A percentile compares a stretch with the other conserved stretches of the same genome.
phyloP scores from a whole-genome alignment of 2,329 filamentous ascomycete genomes.

The Colletotrichum graminicola region DNA sequence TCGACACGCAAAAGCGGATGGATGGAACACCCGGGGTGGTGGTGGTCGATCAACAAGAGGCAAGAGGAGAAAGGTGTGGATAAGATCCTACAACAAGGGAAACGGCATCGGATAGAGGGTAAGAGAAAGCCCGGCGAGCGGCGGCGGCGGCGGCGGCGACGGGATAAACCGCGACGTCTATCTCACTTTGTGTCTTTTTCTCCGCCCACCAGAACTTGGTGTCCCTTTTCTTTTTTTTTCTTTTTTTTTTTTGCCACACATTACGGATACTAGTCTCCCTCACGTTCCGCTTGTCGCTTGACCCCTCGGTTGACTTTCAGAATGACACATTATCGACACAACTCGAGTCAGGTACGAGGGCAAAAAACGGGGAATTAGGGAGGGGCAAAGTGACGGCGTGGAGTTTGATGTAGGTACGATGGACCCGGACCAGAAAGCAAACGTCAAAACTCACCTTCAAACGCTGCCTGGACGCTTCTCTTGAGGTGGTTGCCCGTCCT shows the following conservation, averaged over 20 bases:
- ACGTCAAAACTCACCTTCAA: slow-evolving; percentile 65
- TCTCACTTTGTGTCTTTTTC: neutral
- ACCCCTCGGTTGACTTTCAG: slow-evolving; percentile 20
- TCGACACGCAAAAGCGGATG: slow-evolving; percentile 34
- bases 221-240: neutral
- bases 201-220: neutral
- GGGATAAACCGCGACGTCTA: slow-evolving; percentile 6
- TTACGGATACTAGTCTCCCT: slow-evolving; percentile 11
- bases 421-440: slow-evolving; percentile 30
- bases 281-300: slow-evolving; percentile 23
- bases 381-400: neutral
- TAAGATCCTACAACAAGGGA: slow-evolving; percentile 29
- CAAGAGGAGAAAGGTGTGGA: slow-evolving; percentile 39
- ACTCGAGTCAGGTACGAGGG: slow-evolving; percentile 34
- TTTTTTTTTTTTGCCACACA: neutral
- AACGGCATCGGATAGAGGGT: slow-evolving; percentile 9
- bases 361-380: slow-evolving; percentile 22
- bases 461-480: slow-evolving; percentile 70
- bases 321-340: slow-evolving; percentile 24
- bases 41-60: slow-evolving; percentile 34
- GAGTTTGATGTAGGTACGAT: slow-evolving; percentile 9
- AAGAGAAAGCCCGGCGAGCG: neutral
- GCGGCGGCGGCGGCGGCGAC: slow-evolving; percentile 8
- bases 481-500: slow-evolving; percentile 61
- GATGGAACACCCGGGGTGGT: slow-evolving; percentile 28